phyloP scores from a whole-genome alignment of 257 asterid genomes.

The Ocimum tenuiflorum region DNA sequence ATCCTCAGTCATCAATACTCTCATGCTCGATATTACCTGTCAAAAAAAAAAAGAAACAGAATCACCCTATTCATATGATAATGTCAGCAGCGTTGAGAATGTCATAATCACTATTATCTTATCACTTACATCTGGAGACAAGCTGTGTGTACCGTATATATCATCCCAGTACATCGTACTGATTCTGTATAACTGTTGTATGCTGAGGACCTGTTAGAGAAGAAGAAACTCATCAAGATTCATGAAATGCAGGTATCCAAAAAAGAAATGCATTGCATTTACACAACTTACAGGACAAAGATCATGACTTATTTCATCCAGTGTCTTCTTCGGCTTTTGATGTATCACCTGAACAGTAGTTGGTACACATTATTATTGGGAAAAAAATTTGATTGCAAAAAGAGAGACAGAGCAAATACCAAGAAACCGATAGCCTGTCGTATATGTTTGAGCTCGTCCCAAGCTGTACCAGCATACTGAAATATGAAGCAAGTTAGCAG shows the following conservation, averaged over 20 bases:
- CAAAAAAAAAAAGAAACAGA: too few species aligned
- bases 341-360: slow-evolving; percentile 69
- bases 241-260: not conserved
- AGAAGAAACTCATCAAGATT: slow-evolving; percentile 7
- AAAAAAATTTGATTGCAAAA: too few species aligned
- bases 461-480: slow-evolving; percentile 95
- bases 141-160: slow-evolving; percentile 95
- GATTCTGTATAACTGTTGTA: slow-evolving; percentile 96
- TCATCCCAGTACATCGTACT: slow-evolving; percentile 99
- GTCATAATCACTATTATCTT: too few species aligned
- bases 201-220: slow-evolving; percentile 67
- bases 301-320: slow-evolving; percentile 96
- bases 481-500: slow-evolving; percentile 26
- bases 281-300: slow-evolving; percentile 78
- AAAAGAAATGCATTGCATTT: not conserved
- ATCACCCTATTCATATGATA: too few species aligned
- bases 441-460: slow-evolving; percentile 99
- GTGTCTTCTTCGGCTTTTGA: slow-evolving; percentile 93
- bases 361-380: slow-evolving; percentile 6
- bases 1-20: slow-evolving; percentile 91
- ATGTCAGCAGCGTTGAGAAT: too few species aligned
- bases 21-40: slow-evolving; percentile 89
- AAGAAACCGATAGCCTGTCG: slow-evolving; percentile 97
- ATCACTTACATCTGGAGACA: slow-evolving; percentile 72
- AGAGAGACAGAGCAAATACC: slow-evolving; percentile 39